A percentile compares a stretch with the other conserved stretches of the same genome.
Conservation (phyloP, 176 grass and related monocot species). For the Elymus sibiricus region DNA sequence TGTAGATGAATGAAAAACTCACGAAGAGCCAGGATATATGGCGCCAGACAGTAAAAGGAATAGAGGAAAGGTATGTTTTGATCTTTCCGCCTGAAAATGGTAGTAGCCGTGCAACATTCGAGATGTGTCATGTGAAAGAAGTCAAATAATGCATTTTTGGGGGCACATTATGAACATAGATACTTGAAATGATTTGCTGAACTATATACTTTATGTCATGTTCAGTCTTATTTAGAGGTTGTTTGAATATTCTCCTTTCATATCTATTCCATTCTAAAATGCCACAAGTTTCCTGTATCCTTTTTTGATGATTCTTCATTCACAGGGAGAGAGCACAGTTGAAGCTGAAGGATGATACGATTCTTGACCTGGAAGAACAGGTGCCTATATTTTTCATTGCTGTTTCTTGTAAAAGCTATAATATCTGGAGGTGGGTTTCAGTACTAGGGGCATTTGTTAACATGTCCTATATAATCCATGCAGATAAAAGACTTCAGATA, state of each 20-base stretch:
- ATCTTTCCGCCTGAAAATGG: background rate
- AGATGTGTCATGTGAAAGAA: background rate
- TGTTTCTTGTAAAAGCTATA: background rate
- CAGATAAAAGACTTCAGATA: slow-evolving; percentile 90
- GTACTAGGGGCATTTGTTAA: background rate
- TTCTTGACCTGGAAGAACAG: slow-evolving; percentile 87
- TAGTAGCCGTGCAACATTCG: background rate
- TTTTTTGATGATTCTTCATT: background rate
- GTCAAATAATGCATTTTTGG: background rate
- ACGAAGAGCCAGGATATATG: slow-evolving; percentile 74
- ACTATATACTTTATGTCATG: background rate
- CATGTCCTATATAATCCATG: background rate
- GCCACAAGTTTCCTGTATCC: background rate
- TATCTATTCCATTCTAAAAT: background rate
- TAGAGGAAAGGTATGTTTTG: slow-evolving; percentile 72
- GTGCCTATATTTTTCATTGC: slow-evolving; percentile 28
- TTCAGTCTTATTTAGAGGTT: background rate
- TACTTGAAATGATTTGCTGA: background rate
- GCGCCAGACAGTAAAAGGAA: slow-evolving; percentile 67
- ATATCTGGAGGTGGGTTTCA: background rate
- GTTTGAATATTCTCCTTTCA: background rate
- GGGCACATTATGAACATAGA: background rate
- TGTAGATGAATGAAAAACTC: slow-evolving; percentile 74
- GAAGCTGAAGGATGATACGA: slow-evolving; percentile 60
- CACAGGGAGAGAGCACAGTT: slow-evolving; percentile 48